Conservation (phyloP, 1,139 yeast species). For the Geotrichum bryndzae region DNA sequence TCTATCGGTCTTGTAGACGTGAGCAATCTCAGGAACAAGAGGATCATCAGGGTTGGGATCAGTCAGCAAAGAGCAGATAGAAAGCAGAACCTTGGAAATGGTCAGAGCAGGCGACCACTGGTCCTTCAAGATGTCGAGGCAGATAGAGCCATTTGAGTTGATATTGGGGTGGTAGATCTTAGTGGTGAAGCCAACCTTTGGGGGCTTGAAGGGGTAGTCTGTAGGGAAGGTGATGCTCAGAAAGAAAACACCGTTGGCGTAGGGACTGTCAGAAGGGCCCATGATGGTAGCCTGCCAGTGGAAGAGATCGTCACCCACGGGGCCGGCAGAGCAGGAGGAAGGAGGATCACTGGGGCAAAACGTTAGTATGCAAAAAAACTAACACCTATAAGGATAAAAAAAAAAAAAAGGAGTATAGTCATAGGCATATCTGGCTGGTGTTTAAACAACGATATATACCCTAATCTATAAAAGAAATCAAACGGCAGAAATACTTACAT, state of each 20-base stretch:
- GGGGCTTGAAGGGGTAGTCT: conserved; percentile 91
- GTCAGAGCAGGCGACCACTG: conserved; percentile 92
- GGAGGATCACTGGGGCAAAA: conserved; percentile 77
- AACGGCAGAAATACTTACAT: conserved; percentile 51
- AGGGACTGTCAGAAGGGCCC: conserved; percentile 94
- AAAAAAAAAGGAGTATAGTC: not conserved
- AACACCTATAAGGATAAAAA: not conserved
- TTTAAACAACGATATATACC: not conserved
- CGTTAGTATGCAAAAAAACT: not conserved
- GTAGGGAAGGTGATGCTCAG: conserved; percentile 90
- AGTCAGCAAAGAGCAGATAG: conserved; percentile 83
- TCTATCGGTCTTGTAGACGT: conserved; percentile 90
- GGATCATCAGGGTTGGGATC: conserved; percentile 99
- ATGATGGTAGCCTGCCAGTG: conserved; percentile 97
- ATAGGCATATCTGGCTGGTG: not conserved
- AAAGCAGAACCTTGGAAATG: conserved; percentile 80
- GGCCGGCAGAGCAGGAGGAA: conserved; percentile 98
- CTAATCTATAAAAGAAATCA: not conserved
- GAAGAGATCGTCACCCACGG: conserved; percentile 91
- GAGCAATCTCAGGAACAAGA: conserved; percentile 96
- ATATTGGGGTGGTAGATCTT: conserved; percentile 88
- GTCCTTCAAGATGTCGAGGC: conserved; percentile 77
- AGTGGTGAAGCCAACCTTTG: conserved; percentile 85
- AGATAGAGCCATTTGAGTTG: conserved; percentile 91
- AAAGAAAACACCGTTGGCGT: conserved; percentile 90